phyloP scores from a whole-genome alignment of 192 early-diverging fungal species.

The Endogone sp. region DNA sequence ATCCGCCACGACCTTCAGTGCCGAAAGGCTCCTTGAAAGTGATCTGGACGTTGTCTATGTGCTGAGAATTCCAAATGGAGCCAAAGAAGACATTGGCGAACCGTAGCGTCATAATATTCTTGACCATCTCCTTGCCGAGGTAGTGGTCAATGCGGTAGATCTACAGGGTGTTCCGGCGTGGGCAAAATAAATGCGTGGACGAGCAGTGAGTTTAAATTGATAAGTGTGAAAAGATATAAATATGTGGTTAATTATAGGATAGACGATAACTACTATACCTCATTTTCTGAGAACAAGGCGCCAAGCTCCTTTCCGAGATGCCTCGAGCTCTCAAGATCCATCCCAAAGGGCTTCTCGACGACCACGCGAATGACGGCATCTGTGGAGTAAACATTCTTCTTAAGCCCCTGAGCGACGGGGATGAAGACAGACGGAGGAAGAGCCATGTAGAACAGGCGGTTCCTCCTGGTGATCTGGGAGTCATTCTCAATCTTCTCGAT shows the following conservation, averaged over 20 bases:
- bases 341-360: constrained; percentile 98
- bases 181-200: neutral
- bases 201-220: too few species aligned
- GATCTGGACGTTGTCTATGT: constrained; percentile 94
- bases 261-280: too few species aligned
- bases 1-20: constrained; percentile 95
- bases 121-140: constrained; percentile 99
- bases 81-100: constrained; percentile 96
- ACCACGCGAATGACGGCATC: constrained; percentile 78
- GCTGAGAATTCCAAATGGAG: constrained; percentile 83
- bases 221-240: constrained; percentile 12
- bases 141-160: constrained; percentile 99
- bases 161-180: constrained; percentile 29
- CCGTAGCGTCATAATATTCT: constrained; percentile 90
- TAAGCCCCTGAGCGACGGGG: constrained; percentile 72
- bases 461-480: constrained; percentile 35
- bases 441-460: constrained; percentile 94
- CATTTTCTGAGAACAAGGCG: constrained; percentile 79
- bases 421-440: constrained; percentile 95
- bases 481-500: constrained; percentile 55
- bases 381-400: constrained; percentile 60
- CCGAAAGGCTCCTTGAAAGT: constrained; percentile 98
- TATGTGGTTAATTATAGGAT: constrained; percentile 9
- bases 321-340: constrained; percentile 81
- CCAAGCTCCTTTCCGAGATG: constrained; percentile 70